These are phyloP conservation scores for Leishmania tropica DNA, from an alignment of 208 protist species.

Conservation along the genomic window DNA sequence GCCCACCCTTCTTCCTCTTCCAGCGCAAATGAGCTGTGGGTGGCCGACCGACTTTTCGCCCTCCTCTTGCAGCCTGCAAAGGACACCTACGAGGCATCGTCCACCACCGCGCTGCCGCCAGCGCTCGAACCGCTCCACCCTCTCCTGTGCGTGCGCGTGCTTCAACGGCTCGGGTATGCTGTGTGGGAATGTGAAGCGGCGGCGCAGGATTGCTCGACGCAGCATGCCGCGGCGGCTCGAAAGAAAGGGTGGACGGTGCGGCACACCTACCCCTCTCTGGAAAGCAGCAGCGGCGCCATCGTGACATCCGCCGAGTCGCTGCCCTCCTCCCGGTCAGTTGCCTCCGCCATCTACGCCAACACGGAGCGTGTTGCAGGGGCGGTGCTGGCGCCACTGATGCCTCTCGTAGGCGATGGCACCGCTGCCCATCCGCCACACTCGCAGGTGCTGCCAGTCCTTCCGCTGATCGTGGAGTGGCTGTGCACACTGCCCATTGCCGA, in stretches of 20 bases:
- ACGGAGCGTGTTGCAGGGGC: constrained; percentile 6
- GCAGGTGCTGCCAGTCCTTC: constrained; percentile 45
- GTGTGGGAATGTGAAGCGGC: constrained; percentile 30
- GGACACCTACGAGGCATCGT: background rate
- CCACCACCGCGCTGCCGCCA: background rate
- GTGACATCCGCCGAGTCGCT: constrained; percentile 12
- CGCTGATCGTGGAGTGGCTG: constrained; percentile 60
- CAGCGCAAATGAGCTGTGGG: constrained; percentile 11
- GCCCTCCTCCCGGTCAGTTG: background rate
- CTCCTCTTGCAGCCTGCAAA: constrained; percentile 9
- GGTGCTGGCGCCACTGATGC: constrained; percentile 25
- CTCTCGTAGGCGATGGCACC: constrained; percentile 26
- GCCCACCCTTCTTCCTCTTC: background rate
- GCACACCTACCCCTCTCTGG: constrained; percentile 39
- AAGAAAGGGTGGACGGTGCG: constrained; percentile 28
- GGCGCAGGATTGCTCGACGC: constrained; percentile 15
- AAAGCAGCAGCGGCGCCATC: constrained; percentile 8
- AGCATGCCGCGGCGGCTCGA: background rate
- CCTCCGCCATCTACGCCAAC: constrained; percentile 17
- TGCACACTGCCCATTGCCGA: constrained; percentile 46
- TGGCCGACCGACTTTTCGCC: constrained; percentile 14
- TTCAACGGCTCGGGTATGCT: constrained; percentile 53
- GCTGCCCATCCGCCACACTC: constrained; percentile 27
- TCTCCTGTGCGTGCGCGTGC: constrained; percentile 53
- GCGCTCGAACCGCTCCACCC: constrained; percentile 45